phyloP scores from a whole-genome alignment of 1,284 basidiomycete genomes.

The Fomitopsis schrenkii region DNA sequence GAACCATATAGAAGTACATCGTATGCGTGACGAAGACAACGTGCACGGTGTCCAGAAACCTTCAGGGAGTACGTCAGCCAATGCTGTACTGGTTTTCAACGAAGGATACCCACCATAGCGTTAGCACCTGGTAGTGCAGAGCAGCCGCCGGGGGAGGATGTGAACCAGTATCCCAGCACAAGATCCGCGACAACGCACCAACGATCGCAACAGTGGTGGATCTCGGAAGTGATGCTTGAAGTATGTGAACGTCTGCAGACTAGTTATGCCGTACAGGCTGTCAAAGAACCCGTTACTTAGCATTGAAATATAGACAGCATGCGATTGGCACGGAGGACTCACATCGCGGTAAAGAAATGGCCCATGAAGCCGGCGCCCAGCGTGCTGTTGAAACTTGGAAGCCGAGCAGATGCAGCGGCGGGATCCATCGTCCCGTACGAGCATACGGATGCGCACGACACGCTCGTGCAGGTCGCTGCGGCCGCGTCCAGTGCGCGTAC shows the following conservation, averaged over 20 bases:
- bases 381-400: slow-evolving; percentile 11
- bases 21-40: slow-evolving; percentile 15
- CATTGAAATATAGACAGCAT: not conserved
- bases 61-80: not conserved
- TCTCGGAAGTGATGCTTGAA: slow-evolving; percentile 12
- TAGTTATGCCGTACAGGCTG: slow-evolving; percentile 18
- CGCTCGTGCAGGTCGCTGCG: not conserved
- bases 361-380: slow-evolving; percentile 18
- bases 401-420: not conserved
- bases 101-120: slow-evolving; percentile 9
- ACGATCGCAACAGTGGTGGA: slow-evolving; percentile 1
- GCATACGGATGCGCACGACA: not conserved
- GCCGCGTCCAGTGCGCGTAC: not conserved
- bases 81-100: not conserved
- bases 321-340: not conserved
- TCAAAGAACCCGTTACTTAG: not conserved
- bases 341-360: slow-evolving; percentile 15
- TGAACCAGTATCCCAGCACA: not conserved
- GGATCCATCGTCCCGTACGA: not conserved
- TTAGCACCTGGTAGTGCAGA: slow-evolving; percentile 4
- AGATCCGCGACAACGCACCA: not conserved
- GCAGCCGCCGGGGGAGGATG: not conserved
- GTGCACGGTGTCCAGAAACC: slow-evolving; percentile 19
- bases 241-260: slow-evolving; percentile 16
- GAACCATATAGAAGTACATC: slow-evolving; percentile 20